Base-by-base conservation (phyloP, 495 filamentous ascomycete species). In the Penicillium pulvis region DNA sequence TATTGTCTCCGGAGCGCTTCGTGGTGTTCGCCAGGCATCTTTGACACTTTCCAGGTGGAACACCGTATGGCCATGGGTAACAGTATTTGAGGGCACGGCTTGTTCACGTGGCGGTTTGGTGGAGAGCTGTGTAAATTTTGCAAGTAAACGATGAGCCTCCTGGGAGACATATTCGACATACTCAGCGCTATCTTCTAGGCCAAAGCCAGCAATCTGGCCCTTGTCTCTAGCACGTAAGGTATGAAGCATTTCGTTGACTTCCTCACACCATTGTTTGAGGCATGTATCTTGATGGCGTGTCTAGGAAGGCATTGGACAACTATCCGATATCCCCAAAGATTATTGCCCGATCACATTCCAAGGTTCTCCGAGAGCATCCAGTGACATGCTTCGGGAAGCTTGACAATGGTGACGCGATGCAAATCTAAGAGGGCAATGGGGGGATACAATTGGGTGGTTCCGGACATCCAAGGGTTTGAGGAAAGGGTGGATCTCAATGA, bases 91-190 rank as follows among this genome's bases (percentile, higher is more conserved):
- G 30, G 16, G n/a, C 17, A 3, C 0, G 5, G n/a, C 24, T 39
- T 35, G 17, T 41, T 41, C 49, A 41, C 39, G 8, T 19, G 17
- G 31, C 19, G 23, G 11, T 12, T 36, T 49, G 2, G 46, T 48
- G 12, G 46, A 31, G 10, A 7, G 9, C 12, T 28, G 11, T 44
- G 63, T 69, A 53, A 70, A 73, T 31, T 60, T 58, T 20, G 52
- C 58, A 8, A 70, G 52, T 6, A 73, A 33, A 7, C 58, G 53
- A 28, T 66, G 36, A 1, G 62, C 59, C 26, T 68, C 64, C 20
- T 55, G 17, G 10, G 48, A 20, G n/a, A 39, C 35, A 19, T 36
- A 8, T 9, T 49, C 46, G 5, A n/a, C 26, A 31, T 31, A 31
- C 7, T 49, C 26, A 2, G 46, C 12, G 7, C 26, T 31, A 28